phyloP scores from a whole-genome alignment of 2,329 filamentous ascomycete species.

The Paraphoma sp. region DNA sequence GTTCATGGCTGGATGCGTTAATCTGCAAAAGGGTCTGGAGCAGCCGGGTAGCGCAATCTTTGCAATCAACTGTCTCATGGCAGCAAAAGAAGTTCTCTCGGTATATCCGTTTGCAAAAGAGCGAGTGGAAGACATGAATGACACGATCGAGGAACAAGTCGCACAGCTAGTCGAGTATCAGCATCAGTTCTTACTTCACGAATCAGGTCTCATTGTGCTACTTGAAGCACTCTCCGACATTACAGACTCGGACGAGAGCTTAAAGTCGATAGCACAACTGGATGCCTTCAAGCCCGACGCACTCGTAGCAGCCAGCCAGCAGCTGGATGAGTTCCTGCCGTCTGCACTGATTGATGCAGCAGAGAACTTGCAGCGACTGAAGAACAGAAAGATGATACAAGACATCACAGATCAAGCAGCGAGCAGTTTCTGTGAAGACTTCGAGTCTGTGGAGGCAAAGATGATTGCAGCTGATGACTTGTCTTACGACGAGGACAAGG shows the following conservation, averaged over 20 bases:
- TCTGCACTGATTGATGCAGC: conserved; percentile 92
- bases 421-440: conserved; percentile 83
- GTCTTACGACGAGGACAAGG: conserved; percentile 42
- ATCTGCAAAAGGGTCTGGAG: conserved; percentile 67
- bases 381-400: conserved; percentile 74
- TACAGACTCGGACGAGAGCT: conserved; percentile 53
- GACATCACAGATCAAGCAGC: conserved; percentile 83
- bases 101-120: conserved; percentile 69
- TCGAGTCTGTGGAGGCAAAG: conserved; percentile 72
- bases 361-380: conserved; percentile 77
- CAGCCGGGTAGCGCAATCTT: conserved; percentile 71
- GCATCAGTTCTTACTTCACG: conserved; percentile 72
- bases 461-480: conserved; percentile 66
- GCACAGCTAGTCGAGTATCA: conserved; percentile 70
- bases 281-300: conserved; percentile 65
- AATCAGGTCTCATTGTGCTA: conserved; percentile 75
- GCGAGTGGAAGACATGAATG: conserved; percentile 63
- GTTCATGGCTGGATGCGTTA: conserved; percentile 77
- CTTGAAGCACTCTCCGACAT: conserved; percentile 63
- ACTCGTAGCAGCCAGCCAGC: conserved; percentile 73
- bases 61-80: conserved; percentile 72
- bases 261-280: conserved; percentile 63
- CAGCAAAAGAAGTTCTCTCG: conserved; percentile 63
- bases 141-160: conserved; percentile 62
- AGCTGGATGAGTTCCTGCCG: conserved; percentile 87